Percentiles rank a stretch among this genome's conserved stretches.
Conservation (phyloP, 192 early-diverging fungal genomes). For the Coemansia sp. region DNA sequence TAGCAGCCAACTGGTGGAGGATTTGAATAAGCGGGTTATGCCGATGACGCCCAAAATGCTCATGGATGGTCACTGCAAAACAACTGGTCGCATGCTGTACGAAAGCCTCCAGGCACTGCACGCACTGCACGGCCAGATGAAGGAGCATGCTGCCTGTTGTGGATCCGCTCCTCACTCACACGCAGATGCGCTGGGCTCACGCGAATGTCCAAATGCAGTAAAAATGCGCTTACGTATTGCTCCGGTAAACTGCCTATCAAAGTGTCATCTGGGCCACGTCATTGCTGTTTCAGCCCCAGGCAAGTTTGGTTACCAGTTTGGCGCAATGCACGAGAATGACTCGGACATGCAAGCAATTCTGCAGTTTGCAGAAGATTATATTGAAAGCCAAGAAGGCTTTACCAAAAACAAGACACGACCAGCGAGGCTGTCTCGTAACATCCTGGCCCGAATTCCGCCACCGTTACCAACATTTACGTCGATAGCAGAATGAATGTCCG, state of each 20-base stretch:
- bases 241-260: slow-evolving; percentile 50
- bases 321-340: no score
- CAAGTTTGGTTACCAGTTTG: slow-evolving; percentile 37
- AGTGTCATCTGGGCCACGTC: slow-evolving; percentile 52
- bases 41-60: slow-evolving; percentile 49
- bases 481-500: no score
- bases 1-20: slow-evolving; percentile 43
- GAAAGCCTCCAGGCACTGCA: slow-evolving; percentile 36
- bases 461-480: no score
- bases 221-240: slow-evolving; percentile 28
- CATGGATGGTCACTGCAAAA: slow-evolving; percentile 43
- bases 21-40: slow-evolving; percentile 34
- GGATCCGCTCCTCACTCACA: slow-evolving; percentile 35
- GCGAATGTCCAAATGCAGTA: slow-evolving; percentile 25
- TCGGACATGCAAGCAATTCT: no score
- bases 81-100: slow-evolving; percentile 27
- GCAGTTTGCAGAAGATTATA: slow-evolving; percentile 54
- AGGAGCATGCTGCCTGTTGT: slow-evolving; percentile 34
- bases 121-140: slow-evolving; percentile 43
- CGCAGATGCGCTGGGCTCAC: slow-evolving; percentile 5
- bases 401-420: slow-evolving; percentile 52
- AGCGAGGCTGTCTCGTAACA: slow-evolving; percentile 39
- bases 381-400: slow-evolving; percentile 47
- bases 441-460: slow-evolving; percentile 42
- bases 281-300: slow-evolving; percentile 35